A percentile compares a stretch with the other conserved stretches of the same genome.
Evolutionary conservation across 1,284 basidiomycete genomes (phyloP).

Genomic region (Sporisorium graminicola): DNA sequence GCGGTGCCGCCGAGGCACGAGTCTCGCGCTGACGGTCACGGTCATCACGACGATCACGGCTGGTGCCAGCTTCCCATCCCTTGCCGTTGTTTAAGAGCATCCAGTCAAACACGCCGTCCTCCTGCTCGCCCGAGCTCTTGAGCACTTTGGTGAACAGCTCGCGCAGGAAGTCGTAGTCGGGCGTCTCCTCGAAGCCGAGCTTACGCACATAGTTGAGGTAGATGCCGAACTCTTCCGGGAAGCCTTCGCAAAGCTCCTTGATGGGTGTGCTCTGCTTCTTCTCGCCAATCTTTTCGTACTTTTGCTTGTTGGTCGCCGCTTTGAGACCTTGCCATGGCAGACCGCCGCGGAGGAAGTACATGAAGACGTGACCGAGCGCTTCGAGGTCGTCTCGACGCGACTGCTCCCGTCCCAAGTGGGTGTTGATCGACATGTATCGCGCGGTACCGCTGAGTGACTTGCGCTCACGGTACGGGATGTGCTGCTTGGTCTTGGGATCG

Average conservation of each 20-base stretch:
- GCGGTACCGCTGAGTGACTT: constrained; percentile 91
- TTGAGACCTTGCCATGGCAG: constrained; percentile 97
- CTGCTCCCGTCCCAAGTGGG: constrained; percentile 93
- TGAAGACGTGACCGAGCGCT: constrained; percentile 94
- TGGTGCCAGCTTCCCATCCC: constrained; percentile 88
- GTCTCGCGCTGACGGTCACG: constrained; percentile 58
- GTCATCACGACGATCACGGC: constrained; percentile 65
- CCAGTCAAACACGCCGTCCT: constrained; percentile 92
- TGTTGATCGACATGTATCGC: constrained; percentile 97
- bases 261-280: constrained; percentile 98
- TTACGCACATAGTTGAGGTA: constrained; percentile 89
- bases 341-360: constrained; percentile 93
- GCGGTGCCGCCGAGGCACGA: constrained; percentile 42
- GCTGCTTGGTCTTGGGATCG: constrained; percentile 95
- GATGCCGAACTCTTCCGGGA: constrained; percentile 91
- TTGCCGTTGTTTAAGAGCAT: constrained; percentile 88
- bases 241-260: constrained; percentile 91
- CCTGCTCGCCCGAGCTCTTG: constrained; percentile 86
- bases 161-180: constrained; percentile 94
- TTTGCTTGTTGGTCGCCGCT: constrained; percentile 96
- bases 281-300: constrained; percentile 98
- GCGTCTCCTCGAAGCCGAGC: constrained; percentile 91
- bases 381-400: constrained; percentile 93
- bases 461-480: constrained; percentile 94
- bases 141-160: constrained; percentile 91